Evolutionary conservation across 2,329 filamentous ascomycete species (phyloP), one percentile per base, ranked within the genome.

Genomic region (Aspergillus japonicus): DNA sequence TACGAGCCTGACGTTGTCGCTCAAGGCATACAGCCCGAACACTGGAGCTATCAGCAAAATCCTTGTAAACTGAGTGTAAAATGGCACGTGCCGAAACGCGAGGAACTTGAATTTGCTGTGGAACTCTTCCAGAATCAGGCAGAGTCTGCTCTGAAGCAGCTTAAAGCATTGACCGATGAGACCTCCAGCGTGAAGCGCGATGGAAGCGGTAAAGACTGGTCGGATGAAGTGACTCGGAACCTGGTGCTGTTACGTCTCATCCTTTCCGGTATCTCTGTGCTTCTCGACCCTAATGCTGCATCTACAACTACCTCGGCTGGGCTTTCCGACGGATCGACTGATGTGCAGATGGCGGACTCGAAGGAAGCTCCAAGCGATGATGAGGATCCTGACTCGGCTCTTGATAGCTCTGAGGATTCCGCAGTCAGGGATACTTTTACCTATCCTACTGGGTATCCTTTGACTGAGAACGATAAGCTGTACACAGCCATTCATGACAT

Each of bases 161-260:
- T 99, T 12, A 85, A 86, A 63, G 85, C 88, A 7, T 83, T 99
- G n/a, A 96, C 92, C 71, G 88, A 90, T 62, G 88, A 91, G 50
- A 85, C 89, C 39, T 89, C 92, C 1, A 89, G 87, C 2, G 89
- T 98, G 56, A 96, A 92, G 75, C 86, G 94, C 58, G 94, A 93
- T 66, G 95, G 95, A 42, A 96, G 94, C 73, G 96, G 96, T 67
- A 99, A 98, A 76, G 94, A 97, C 69, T 99, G 95, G 95, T 97
- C 94, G 0, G 95, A 99, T 73, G 96, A 99, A 73, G 89, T 98
- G 29, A 94, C 92, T 2, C 83, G 95, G 57, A 92, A 96, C 66
- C 83, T 99, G 58, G 91, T 94, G 12, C 88, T 97, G 54, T 82
- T 99, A 14, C 85, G 94, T 31, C 83, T 99, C n/a, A 87, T 96